These are phyloP conservation scores for Phytophthora kernoviae DNA, from an alignment of 352 stramenopile genomes.

Conservation along the genomic window DNA sequence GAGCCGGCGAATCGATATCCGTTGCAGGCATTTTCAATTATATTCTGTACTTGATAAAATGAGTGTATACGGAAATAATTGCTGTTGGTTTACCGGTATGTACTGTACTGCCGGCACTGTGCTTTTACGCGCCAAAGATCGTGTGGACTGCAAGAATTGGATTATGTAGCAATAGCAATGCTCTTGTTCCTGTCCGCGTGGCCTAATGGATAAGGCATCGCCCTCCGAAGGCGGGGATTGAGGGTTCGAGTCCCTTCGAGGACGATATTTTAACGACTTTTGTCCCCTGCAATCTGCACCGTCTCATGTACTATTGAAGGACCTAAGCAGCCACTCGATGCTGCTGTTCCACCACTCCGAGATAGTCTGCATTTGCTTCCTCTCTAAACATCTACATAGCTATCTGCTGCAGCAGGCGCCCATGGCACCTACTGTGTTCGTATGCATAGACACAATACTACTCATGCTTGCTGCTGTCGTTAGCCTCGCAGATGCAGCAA, in stretches of 20 bases:
- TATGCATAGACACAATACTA: no score
- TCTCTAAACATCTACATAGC: neutral
- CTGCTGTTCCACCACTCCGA: no score
- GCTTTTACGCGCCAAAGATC: slow-evolving; percentile 3
- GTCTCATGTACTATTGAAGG: no score
- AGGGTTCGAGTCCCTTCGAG: slow-evolving; percentile 74
- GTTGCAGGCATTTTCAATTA: slow-evolving; percentile 9
- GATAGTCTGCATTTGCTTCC: no score
- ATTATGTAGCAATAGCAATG: neutral
- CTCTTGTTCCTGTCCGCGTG: slow-evolving; percentile 23
- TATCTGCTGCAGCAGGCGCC: no score
- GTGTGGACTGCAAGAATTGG: neutral
- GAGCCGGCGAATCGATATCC: neutral
- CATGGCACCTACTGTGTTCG: no score
- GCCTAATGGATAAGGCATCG: slow-evolving; percentile 82
- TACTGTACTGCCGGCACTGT: neutral
- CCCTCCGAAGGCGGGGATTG: slow-evolving; percentile 75
- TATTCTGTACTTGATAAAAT: neutral
- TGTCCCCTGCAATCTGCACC: no score
- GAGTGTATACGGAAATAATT: no score
- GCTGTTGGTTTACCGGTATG: no score
- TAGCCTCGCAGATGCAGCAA: no score
- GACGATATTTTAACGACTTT: slow-evolving; percentile 26
- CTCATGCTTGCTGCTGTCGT: no score
- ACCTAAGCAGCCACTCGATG: no score